These are phyloP conservation scores for Odonthalia washingtoniensis DNA, from an alignment of 31 red algal species.

Conservation along the genomic window DNA sequence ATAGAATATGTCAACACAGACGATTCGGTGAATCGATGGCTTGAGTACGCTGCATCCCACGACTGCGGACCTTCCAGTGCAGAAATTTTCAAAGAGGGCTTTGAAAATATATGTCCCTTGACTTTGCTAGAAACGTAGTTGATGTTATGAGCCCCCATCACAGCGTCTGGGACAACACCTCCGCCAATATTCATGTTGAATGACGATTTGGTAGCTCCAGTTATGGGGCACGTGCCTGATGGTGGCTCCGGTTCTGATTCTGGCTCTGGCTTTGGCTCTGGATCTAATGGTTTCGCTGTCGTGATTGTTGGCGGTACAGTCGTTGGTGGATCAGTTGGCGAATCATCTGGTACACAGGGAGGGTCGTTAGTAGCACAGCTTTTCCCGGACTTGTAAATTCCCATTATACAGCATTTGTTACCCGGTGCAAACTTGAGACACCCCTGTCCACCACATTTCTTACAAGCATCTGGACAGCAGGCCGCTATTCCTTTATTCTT, in stretches of 20 bases:
- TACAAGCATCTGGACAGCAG: slow-evolving; percentile 35
- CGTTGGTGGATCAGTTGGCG: neutral
- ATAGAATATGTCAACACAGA: slow-evolving; percentile 61
- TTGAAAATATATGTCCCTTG: slow-evolving; percentile 35
- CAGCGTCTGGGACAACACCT: slow-evolving; percentile 28
- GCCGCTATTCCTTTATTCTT: slow-evolving; percentile 1
- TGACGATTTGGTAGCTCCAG: slow-evolving; percentile 41
- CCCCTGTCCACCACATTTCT: slow-evolving; percentile 27
- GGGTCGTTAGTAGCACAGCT: slow-evolving; percentile 34
- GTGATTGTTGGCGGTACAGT: slow-evolving; percentile 36
- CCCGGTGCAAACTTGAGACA: slow-evolving; percentile 27
- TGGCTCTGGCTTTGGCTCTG: slow-evolving; percentile 13
- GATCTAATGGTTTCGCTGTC: neutral
- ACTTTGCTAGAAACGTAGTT: slow-evolving; percentile 47
- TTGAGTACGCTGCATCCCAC: slow-evolving; percentile 61
- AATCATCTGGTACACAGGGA: slow-evolving; percentile 37
- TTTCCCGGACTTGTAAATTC: slow-evolving; percentile 45
- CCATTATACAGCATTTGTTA: slow-evolving; percentile 38
- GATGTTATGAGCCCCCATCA: slow-evolving; percentile 61
- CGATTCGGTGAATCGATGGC: slow-evolving; percentile 52
- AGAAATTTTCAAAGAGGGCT: slow-evolving; percentile 41
- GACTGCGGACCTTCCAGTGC: slow-evolving; percentile 31
- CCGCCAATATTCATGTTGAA: slow-evolving; percentile 59
- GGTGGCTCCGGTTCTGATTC: slow-evolving; percentile 1
- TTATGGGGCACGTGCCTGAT: slow-evolving; percentile 29